Evolutionary conservation across 2,329 filamentous ascomycete genomes (phyloP).

Genomic region (Cladorrhinum sp.): DNA sequence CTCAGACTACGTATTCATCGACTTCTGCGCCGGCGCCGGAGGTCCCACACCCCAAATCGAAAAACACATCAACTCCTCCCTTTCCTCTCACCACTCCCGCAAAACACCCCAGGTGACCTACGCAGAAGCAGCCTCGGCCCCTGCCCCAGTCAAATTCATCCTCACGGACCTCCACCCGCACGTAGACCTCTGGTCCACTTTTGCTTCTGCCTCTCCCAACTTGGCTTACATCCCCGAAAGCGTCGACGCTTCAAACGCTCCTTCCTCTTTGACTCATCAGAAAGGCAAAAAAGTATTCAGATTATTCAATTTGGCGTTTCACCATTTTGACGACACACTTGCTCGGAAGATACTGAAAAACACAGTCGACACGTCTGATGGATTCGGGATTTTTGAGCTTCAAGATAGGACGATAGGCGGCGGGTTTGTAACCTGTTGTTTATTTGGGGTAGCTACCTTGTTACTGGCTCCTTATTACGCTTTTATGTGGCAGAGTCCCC

Average conservation of each 20-base stretch:
- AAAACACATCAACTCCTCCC: constrained; percentile 52
- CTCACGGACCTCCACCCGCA: constrained; percentile 66
- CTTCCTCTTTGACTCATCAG: constrained; percentile 40
- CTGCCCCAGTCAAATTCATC: constrained; percentile 51
- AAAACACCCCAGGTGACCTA: constrained; percentile 5
- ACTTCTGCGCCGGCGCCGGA: constrained; percentile 73
- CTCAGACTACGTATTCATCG: constrained; percentile 60
- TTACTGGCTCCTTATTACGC: constrained; percentile 51
- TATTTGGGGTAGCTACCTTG: constrained; percentile 52
- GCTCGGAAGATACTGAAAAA: constrained; percentile 61
- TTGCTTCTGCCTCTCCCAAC: constrained; percentile 50
- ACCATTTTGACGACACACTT: constrained; percentile 67
- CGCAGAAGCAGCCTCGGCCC: constrained; percentile 16
- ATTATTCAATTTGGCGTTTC: constrained; percentile 71
- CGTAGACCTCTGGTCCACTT: constrained; percentile 55
- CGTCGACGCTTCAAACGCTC: constrained; percentile 63
- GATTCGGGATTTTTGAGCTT: constrained; percentile 63
- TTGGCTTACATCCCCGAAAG: constrained; percentile 57
- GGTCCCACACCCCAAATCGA: constrained; percentile 67
- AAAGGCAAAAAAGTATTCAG: constrained; percentile 57
- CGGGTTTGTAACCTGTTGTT: constrained; percentile 51
- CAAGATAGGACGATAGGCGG: constrained; percentile 58
- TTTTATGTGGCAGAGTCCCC: constrained; percentile 49
- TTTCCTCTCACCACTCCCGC: constrained; percentile 21
- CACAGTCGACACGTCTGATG: constrained; percentile 45